Evolutionary conservation across 495 filamentous ascomycete genomes (phyloP), one percentile per base, ranked within the genome.

Genomic region (Aspergillus carlsbadensis): DNA sequence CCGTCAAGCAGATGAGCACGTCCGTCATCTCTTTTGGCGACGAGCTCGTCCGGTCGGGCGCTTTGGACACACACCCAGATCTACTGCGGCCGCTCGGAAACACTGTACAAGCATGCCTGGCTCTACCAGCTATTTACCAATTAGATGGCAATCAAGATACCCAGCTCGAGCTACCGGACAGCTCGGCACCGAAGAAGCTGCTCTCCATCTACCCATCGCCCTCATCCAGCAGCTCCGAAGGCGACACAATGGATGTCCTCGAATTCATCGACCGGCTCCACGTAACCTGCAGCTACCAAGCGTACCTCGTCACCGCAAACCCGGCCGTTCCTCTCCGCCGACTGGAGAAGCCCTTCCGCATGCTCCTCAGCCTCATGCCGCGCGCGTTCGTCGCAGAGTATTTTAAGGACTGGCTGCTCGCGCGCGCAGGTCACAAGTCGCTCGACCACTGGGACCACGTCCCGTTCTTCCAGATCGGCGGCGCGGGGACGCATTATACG

Each of bases 1-100:
- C 82, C 2, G 86, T 91, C 56, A 83, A 87, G 59, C 81, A 87
- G 54, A 89, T 96, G 84, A 87, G 84, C 68, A 83, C 80, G 48
- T 79, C 84, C 0, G 91, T 94, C 52, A 72, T 86, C 44, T 75
- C 79, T n/a, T 84, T 93, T 31, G 83, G 86, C 47, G 84, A 92
- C 52, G 81, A 58, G 40, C 72, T 76, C 63, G 75, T 74, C 70
- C 78, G 58, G 34, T 86, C 63, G 41, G 83, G 61, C 44, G 79
- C 67, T 57, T 68, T 71, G 64, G 71, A 57, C 34, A 56, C 65
- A 36, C 62, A 65, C 45, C 67, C 73, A 4, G 57, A 61, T 56
- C 57, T 79, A 49, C 68, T 60, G 15, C 58, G 60, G 45, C 71
- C 69, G 36, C 63, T 84, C 35, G 66, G 61, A 7, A 61, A 71